These are phyloP conservation scores for Citrullus amarus DNA, from an alignment of 306 rosid species.

Conservation along the genomic window DNA sequence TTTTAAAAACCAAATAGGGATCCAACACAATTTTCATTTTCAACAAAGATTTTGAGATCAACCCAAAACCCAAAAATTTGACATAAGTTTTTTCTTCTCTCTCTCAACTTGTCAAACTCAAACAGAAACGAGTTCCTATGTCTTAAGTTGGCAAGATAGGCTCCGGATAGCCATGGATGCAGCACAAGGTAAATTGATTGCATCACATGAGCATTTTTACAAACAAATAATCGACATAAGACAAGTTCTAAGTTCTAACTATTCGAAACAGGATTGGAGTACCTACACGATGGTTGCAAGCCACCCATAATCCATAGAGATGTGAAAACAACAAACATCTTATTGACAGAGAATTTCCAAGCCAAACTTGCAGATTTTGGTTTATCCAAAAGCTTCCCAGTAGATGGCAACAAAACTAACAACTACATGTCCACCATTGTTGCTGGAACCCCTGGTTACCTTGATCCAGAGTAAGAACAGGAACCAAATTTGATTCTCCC, in stretches of 20 bases:
- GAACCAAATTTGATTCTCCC: background rate
- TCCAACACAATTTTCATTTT: no score
- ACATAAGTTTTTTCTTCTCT: background rate
- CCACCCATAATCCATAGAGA: conserved; percentile 30
- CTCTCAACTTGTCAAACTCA: background rate
- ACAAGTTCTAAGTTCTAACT: no score
- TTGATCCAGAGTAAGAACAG: conserved; percentile 42
- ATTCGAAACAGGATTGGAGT: conserved; percentile 24
- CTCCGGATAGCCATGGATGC: conserved; percentile 27
- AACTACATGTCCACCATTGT: conserved; percentile 24
- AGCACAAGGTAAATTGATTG: conserved; percentile 9
- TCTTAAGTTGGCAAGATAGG: conserved; percentile 23
- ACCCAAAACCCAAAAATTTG: background rate
- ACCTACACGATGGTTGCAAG: conserved; percentile 27
- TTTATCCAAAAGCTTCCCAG: conserved; percentile 20
- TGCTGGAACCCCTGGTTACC: conserved; percentile 43
- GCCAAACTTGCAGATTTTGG: conserved; percentile 35
- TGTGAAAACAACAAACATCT: conserved; percentile 25
- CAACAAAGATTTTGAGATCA: no score
- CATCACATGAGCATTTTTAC: background rate
- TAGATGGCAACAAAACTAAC: conserved; percentile 12
- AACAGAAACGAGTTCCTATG: background rate
- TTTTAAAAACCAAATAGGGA: no score
- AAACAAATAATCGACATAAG: background rate
- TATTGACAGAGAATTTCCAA: conserved; percentile 21